A percentile compares a stretch with the other conserved stretches of the same genome.
phyloP scores from a whole-genome alignment of 176 grass and related monocot species.

The Aegilops tauschii region DNA sequence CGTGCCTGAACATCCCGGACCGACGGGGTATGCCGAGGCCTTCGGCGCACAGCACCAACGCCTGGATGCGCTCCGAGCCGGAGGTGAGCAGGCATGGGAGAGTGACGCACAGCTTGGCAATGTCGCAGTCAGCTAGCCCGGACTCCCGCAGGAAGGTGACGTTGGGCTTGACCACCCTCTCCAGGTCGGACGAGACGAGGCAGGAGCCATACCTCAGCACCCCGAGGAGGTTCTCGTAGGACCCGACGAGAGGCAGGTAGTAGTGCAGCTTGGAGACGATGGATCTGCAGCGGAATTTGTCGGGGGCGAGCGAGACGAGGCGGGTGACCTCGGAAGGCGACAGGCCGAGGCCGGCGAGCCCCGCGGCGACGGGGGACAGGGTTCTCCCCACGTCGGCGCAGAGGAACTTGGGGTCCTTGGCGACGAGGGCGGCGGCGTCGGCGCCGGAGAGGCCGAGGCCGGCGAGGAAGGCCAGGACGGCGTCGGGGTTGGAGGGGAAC shows the following conservation, averaged over 20 bases:
- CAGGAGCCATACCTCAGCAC: background rate
- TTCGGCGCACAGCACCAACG: background rate
- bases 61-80: background rate
- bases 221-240: background rate
- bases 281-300: background rate
- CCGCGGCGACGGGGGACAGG: constrained; percentile 16
- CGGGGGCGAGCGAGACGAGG: background rate
- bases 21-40: background rate
- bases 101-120: background rate
- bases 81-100: background rate
- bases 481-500: constrained; percentile 34
- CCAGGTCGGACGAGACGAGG: background rate
- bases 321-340: background rate
- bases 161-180: background rate
- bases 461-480: constrained; percentile 37
- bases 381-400: constrained; percentile 18
- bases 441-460: constrained; percentile 20
- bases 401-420: background rate
- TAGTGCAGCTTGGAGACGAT: constrained; percentile 21
- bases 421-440: constrained; percentile 7
- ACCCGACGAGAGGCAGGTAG: background rate
- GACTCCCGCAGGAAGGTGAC: background rate
- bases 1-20: background rate
- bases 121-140: background rate
- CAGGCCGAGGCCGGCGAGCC: constrained; percentile 1